phyloP scores from a whole-genome alignment of 768 basidiomycete genomes.

The Podaxis pistillaris region DNA sequence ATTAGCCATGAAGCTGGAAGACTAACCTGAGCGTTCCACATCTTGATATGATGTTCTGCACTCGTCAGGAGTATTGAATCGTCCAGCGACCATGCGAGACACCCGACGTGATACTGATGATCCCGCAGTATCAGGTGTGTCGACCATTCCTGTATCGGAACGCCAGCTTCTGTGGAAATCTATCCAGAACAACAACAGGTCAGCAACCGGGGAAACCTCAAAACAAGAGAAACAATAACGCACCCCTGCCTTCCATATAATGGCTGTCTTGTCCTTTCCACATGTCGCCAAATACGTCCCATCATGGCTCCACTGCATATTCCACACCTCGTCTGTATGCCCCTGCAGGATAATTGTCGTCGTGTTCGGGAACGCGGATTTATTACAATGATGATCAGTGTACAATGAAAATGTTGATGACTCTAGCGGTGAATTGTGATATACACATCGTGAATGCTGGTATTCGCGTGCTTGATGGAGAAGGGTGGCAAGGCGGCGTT shows the following conservation, averaged over 20 bases:
- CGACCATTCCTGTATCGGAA: constrained; percentile 55
- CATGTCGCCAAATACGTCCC: constrained; percentile 84
- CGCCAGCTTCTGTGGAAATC: constrained; percentile 36
- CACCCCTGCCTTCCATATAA: constrained; percentile 88
- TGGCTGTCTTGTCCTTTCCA: constrained; percentile 82
- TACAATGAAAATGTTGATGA: constrained; percentile 75
- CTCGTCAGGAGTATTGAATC: constrained; percentile 82
- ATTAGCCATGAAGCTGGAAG: not conserved
- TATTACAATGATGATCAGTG: constrained; percentile 80
- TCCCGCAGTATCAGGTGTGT: constrained; percentile 62
- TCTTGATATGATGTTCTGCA: constrained; percentile 75
- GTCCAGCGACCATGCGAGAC: constrained; percentile 91
- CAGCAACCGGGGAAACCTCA: constrained; percentile 1
- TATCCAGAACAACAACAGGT: constrained; percentile 32
- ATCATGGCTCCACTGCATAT: constrained; percentile 91
- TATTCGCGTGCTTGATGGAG: constrained; percentile 80
- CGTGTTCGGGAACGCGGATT: constrained; percentile 77
- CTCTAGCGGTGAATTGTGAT: constrained; percentile 73
- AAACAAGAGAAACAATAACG: constrained; percentile 25
- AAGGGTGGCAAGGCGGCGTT: constrained; percentile 80
- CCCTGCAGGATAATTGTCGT: constrained; percentile 84
- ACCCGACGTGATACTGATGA: constrained; percentile 78
- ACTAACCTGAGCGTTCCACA: constrained; percentile 87
- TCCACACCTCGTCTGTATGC: constrained; percentile 95
- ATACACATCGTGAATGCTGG: constrained; percentile 81